phyloP scores from a whole-genome alignment of 495 filamentous ascomycete genomes.

The Talaromyces proteolyticus region DNA sequence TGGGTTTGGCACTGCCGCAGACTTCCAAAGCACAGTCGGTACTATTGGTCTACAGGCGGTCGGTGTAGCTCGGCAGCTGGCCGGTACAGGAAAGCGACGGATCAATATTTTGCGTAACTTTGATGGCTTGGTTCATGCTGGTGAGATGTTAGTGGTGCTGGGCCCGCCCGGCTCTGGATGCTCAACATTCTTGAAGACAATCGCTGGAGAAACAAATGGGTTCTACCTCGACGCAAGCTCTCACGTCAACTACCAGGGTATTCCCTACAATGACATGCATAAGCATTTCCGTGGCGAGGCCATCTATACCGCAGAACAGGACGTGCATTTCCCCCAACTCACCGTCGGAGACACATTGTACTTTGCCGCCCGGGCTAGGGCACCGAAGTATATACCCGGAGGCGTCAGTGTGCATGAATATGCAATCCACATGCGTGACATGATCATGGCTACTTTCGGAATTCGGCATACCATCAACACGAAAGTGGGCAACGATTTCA shows the following conservation, averaged over 20 bases:
- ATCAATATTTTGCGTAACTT: conserved; percentile 68
- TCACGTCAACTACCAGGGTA: conserved; percentile 71
- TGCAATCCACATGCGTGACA: conserved; percentile 60
- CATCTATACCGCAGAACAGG: conserved; percentile 76
- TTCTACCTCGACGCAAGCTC: conserved; percentile 58
- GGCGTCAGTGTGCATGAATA: conserved; percentile 56
- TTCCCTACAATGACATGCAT: conserved; percentile 47
- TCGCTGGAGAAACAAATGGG: conserved; percentile 71
- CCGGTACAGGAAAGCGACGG: conserved; percentile 45
- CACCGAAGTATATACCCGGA: conserved; percentile 54
- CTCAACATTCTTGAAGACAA: conserved; percentile 73
- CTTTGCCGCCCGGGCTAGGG: conserved; percentile 67
- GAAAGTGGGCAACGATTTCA: conserved; percentile 70
- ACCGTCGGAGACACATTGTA: conserved; percentile 72
- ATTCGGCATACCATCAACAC: conserved; percentile 74
- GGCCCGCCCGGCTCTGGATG: conserved; percentile 76
- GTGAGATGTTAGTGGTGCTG: conserved; percentile 77
- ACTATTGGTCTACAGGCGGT: conserved; percentile 48
- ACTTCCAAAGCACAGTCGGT: conserved; percentile 68
- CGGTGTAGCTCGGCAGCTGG: conserved; percentile 34
- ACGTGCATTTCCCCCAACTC: conserved; percentile 79
- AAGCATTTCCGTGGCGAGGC: conserved; percentile 68
- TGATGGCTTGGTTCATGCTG: conserved; percentile 67
- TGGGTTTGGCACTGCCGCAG: conserved; percentile 65
- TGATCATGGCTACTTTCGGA: conserved; percentile 76